Evolutionary conservation across 805 yeast genomes (phyloP).

Genomic region (Pichia occidentalis): DNA sequence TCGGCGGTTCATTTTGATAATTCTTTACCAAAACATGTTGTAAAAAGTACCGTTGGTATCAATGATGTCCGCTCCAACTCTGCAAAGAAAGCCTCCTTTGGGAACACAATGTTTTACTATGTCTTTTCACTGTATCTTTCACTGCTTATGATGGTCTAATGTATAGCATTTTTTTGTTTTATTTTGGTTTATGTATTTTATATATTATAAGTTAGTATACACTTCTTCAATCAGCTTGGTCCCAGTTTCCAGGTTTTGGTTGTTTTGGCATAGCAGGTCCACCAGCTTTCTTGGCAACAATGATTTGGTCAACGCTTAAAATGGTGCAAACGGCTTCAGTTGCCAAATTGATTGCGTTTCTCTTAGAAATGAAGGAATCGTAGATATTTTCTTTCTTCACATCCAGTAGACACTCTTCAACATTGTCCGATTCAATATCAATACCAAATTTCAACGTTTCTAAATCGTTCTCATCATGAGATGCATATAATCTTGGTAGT

Average conservation of each 20-base stretch:
- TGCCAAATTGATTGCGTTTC: slow-evolving; percentile 84
- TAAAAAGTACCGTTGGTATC: not conserved
- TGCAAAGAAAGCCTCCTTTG: not conserved
- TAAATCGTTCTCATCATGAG: slow-evolving; percentile 53
- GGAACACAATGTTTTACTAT: not conserved
- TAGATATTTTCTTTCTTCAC: slow-evolving; percentile 62
- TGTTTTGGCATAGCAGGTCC: slow-evolving; percentile 90
- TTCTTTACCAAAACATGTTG: not conserved
- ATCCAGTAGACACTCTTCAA: slow-evolving; percentile 60
- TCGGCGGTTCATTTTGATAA: not conserved
- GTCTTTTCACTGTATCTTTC: not conserved
- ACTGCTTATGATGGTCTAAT: not conserved
- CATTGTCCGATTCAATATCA: slow-evolving; percentile 69
- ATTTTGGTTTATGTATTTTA: not conserved
- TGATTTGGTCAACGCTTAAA: slow-evolving; percentile 90
- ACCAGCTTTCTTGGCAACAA: slow-evolving; percentile 98
- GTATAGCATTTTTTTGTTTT: not conserved
- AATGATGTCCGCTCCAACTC: not conserved
- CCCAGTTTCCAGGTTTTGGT: slow-evolving; percentile 92
- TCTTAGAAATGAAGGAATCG: slow-evolving; percentile 75
- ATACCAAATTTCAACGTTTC: slow-evolving; percentile 45
- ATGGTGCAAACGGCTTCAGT: slow-evolving; percentile 93
- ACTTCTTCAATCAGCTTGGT: slow-evolving; percentile 63
- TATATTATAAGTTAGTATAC: slow-evolving; percentile 4
- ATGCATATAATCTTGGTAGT: slow-evolving; percentile 83